phyloP scores from a whole-genome alignment of 1,284 basidiomycete species.

The Chalciporus sp. region DNA sequence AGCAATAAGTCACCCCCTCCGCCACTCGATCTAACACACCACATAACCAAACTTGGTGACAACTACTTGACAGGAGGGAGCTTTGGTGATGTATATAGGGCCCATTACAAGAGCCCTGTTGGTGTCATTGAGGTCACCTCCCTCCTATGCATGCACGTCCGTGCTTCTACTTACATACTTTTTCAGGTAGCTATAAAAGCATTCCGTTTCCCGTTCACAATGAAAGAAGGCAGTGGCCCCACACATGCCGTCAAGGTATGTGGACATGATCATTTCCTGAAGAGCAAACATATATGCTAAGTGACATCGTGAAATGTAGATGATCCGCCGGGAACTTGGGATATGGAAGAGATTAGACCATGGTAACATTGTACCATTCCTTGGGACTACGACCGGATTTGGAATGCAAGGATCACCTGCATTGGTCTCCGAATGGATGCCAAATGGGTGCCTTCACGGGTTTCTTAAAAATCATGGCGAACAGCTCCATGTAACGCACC shows the following conservation, averaged over 20 bases:
- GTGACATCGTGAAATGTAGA: neutral
- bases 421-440: constrained; percentile 24
- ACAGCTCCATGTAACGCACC: neutral
- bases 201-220: constrained; percentile 6
- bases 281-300: neutral
- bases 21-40: too few species aligned
- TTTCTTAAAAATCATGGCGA: constrained; percentile 9
- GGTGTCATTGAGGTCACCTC: too few species aligned
- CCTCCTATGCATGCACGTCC: too few species aligned
- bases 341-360: constrained; percentile 24
- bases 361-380: constrained; percentile 20
- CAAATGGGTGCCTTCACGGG: constrained; percentile 10
- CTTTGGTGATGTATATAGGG: too few species aligned
- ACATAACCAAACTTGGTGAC: too few species aligned
- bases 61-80: too few species aligned
- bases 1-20: too few species aligned
- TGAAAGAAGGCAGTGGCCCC: neutral
- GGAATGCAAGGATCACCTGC: constrained; percentile 12
- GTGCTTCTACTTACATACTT: neutral
- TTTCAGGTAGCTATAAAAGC: constrained; percentile 24
- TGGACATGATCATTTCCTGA: neutral
- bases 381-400: constrained; percentile 19
- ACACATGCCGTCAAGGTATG: neutral
- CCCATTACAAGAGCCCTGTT: too few species aligned
- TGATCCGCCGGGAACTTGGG: constrained; percentile 17